phyloP scores from a whole-genome alignment of 352 stramenopile species.

The Phytophthora tentaculata region DNA sequence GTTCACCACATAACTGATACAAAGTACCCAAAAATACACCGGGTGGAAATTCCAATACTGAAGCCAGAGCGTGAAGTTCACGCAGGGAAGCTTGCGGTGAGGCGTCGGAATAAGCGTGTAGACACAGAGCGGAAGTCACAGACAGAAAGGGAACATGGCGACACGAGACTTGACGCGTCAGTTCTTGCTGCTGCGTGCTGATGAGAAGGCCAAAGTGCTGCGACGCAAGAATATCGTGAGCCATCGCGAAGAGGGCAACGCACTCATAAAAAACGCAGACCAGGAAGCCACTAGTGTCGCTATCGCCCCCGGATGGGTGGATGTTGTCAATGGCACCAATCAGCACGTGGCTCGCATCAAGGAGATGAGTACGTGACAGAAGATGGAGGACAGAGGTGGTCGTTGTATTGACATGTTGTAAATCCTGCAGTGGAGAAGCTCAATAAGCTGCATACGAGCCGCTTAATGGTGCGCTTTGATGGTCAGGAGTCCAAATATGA shows the following conservation, averaged over 20 bases:
- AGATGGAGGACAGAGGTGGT: neutral
- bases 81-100: neutral
- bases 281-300: slow-evolving; percentile 43
- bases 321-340: slow-evolving; percentile 82
- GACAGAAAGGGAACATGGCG: slow-evolving; percentile 50
- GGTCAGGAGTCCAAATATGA: slow-evolving; percentile 87
- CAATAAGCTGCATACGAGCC: slow-evolving; percentile 83
- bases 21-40: slow-evolving; percentile 12
- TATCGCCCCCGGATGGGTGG: slow-evolving; percentile 75
- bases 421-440: slow-evolving; percentile 79
- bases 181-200: slow-evolving; percentile 73
- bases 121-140: neutral
- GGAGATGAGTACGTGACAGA: slow-evolving; percentile 69
- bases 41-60: slow-evolving; percentile 2
- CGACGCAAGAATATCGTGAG: slow-evolving; percentile 86
- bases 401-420: slow-evolving; percentile 2
- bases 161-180: slow-evolving; percentile 79
- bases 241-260: slow-evolving; percentile 71
- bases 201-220: slow-evolving; percentile 86
- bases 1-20: slow-evolving; percentile 13
- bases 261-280: slow-evolving; percentile 66
- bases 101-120: slow-evolving; percentile 11
- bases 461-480: slow-evolving; percentile 89
- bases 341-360: slow-evolving; percentile 84
- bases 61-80: slow-evolving; percentile 8